A percentile compares a stretch with the other conserved stretches of the same genome.
Evolutionary conservation across 1,284 basidiomycete genomes (phyloP).

Genomic region (Trichosporon sp.): DNA sequence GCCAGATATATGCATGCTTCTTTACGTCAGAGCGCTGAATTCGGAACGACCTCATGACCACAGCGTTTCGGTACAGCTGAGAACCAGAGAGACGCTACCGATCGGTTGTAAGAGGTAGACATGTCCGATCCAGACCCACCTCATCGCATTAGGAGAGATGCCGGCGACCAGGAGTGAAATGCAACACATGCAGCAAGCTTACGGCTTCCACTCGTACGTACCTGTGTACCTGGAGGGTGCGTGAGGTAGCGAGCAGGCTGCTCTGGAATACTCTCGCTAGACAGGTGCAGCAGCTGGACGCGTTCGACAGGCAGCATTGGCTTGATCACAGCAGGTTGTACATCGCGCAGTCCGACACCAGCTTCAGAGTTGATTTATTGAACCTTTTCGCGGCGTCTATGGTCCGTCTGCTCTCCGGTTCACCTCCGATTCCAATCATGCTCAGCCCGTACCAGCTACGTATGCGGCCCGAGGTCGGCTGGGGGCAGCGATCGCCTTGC

Average conservation of each 20-base stretch:
- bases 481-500: background rate
- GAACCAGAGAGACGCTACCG: background rate
- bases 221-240: background rate
- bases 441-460: background rate
- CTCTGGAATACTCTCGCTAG: background rate
- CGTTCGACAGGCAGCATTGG: background rate
- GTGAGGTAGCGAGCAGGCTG: background rate
- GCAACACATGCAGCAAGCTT: background rate
- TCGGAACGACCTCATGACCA: background rate
- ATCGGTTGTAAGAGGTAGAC: background rate
- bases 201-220: background rate
- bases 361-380: background rate
- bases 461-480: background rate
- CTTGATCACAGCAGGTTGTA: background rate
- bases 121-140: background rate
- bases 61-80: background rate
- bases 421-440: slow-evolving; percentile 4
- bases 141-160: background rate
- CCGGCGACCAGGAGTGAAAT: background rate
- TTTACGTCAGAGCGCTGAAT: slow-evolving; percentile 4
- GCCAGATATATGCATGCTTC: slow-evolving; percentile 13
- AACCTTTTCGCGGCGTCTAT: background rate
- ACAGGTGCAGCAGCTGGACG: no score
- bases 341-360: slow-evolving; percentile 1
- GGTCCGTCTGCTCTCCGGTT: background rate